Evolutionary conservation across 2,329 filamentous ascomycete species (phyloP).

Genomic region (Nemania bipapillata): DNA sequence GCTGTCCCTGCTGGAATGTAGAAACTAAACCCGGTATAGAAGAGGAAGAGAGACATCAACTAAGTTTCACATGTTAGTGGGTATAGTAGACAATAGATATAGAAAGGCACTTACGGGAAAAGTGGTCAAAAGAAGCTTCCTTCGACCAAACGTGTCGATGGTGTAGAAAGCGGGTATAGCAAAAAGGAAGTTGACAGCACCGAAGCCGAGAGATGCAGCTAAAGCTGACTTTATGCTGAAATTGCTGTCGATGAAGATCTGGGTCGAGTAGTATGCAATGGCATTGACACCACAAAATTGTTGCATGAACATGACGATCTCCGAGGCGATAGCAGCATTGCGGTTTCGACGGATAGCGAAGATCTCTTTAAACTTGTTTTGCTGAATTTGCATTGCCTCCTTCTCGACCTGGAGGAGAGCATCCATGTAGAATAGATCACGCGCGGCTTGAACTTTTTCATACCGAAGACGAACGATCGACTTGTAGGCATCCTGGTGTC

Average conservation of each 20-base stretch:
- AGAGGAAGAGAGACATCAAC: conserved; percentile 66
- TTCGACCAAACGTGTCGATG: conserved; percentile 74
- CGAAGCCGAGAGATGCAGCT: conserved; percentile 70
- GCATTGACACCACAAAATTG: conserved; percentile 65
- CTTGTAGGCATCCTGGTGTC: conserved; percentile 60
- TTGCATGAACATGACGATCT: conserved; percentile 75
- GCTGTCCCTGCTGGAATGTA: conserved; percentile 56
- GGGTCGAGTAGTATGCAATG: conserved; percentile 63
- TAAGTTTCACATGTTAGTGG: conserved; percentile 35
- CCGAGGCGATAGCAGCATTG: conserved; percentile 68
- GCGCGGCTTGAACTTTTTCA: conserved; percentile 64
- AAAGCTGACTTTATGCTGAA: conserved; percentile 65
- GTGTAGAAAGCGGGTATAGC: conserved; percentile 72
- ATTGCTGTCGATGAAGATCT: conserved; percentile 68
- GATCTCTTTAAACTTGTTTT: conserved; percentile 65
- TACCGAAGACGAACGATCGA: conserved; percentile 61
- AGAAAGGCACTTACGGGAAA: conserved; percentile 59
- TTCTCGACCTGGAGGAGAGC: conserved; percentile 68
- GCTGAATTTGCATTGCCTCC: conserved; percentile 60
- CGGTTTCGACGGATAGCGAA: conserved; percentile 71
- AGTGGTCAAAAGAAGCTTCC: conserved; percentile 70
- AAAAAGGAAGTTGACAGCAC: conserved; percentile 73
- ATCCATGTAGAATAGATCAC: conserved; percentile 68
- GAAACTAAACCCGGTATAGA: conserved; percentile 61
- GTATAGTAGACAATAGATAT: neutral